Conservation (phyloP, 805 yeast species). For the Metschnikowia cerradonensis region DNA sequence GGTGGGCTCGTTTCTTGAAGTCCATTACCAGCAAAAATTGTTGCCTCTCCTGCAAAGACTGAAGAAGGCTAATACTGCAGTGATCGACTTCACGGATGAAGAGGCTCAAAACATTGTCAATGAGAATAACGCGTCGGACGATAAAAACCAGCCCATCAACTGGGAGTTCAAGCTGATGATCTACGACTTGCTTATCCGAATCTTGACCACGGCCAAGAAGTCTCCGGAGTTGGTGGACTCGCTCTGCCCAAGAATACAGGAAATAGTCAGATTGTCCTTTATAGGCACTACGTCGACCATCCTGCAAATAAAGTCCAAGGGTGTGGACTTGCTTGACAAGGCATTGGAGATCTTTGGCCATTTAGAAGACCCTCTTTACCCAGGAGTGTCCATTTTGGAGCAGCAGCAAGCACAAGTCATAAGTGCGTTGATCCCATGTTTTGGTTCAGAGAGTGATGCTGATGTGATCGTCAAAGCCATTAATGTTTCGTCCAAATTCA, state of each 20-base stretch:
- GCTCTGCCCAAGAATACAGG: constrained; percentile 48
- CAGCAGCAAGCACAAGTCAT: constrained; percentile 95
- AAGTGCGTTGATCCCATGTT: constrained; percentile 85
- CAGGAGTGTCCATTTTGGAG: constrained; percentile 67
- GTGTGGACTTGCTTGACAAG: constrained; percentile 62
- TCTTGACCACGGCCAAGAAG: constrained; percentile 37
- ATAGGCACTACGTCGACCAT: constrained; percentile 75
- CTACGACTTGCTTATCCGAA: constrained; percentile 42
- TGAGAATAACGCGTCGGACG: constrained; percentile 29
- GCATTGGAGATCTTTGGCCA: constrained; percentile 58
- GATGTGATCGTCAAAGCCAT: constrained; percentile 74
- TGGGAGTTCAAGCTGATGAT: constrained; percentile 55
- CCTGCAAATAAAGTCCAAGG: constrained; percentile 54
- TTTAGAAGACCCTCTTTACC: constrained; percentile 66
- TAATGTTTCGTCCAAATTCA: constrained; percentile 69
- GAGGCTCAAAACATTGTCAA: constrained; percentile 40
- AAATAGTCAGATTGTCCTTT: constrained; percentile 73
- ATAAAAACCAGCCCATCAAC: constrained; percentile 51
- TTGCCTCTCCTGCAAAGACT: constrained; percentile 41
- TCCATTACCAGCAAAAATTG: constrained; percentile 36
- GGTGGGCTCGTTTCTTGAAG: constrained; percentile 36
- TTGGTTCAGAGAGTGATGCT: constrained; percentile 67
- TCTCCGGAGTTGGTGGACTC: constrained; percentile 37
- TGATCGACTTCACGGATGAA: constrained; percentile 36
- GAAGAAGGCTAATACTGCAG: constrained; percentile 25